Evolutionary conservation across 208 protist genomes (phyloP).

Genomic region (Acanthamoeba pearcei): DNA sequence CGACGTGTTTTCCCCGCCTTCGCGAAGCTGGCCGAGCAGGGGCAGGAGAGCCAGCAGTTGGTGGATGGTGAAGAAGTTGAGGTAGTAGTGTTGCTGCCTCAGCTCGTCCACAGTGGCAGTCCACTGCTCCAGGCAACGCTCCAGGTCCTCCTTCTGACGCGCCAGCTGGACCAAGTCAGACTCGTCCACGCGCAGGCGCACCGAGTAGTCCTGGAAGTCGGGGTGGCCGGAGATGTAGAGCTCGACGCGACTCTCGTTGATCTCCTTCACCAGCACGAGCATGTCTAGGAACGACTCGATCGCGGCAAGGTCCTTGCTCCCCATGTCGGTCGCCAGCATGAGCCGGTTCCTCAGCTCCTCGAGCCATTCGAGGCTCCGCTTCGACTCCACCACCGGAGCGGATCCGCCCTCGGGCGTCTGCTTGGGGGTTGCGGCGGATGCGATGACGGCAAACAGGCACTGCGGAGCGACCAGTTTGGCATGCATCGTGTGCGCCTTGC

Average conservation of each 20-base stretch:
- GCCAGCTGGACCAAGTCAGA: neutral
- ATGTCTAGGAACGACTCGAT: slow-evolving; percentile 27
- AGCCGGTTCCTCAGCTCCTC: slow-evolving; percentile 65
- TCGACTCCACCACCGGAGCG: neutral
- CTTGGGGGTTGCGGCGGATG: neutral
- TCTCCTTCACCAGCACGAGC: slow-evolving; percentile 47
- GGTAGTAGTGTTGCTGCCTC: slow-evolving; percentile 47
- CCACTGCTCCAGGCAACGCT: neutral
- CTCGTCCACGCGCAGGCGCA: neutral
- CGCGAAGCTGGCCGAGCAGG: neutral
- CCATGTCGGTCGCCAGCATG: slow-evolving; percentile 61
- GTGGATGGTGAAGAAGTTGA: slow-evolving; percentile 75
- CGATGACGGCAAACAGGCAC: slow-evolving; percentile 58
- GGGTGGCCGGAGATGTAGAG: slow-evolving; percentile 55
- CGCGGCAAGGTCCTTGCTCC: neutral
- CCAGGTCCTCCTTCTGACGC: neutral
- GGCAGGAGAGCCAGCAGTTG: slow-evolving; percentile 54
- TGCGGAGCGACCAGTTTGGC: slow-evolving; percentile 7
- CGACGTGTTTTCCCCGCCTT: neutral
- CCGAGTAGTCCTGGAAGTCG: slow-evolving; percentile 36
- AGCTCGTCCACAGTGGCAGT: neutral
- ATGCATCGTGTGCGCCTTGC: slow-evolving; percentile 10
- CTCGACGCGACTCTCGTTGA: slow-evolving; percentile 14
- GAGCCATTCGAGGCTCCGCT: slow-evolving; percentile 29
- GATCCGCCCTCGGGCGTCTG: neutral